Conservation (phyloP, 768 basidiomycete genomes). For the Pseudohyphozyma bogoriensis region DNA sequence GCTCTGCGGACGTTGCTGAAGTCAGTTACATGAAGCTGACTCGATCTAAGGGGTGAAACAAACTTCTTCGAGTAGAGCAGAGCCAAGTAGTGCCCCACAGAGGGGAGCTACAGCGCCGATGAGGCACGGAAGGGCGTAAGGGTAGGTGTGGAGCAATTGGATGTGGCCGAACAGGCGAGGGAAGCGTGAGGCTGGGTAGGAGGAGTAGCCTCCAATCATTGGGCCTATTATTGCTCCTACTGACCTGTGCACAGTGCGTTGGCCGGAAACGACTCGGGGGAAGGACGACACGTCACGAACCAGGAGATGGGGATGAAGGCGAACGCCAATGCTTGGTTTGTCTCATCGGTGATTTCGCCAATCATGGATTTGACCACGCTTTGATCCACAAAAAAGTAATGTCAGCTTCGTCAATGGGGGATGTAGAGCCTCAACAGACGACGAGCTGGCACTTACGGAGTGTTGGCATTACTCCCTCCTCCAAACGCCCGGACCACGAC, state of each 20-base stretch:
- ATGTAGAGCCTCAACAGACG: accelerated
- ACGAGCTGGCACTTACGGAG: background rate
- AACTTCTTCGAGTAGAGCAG: conserved; percentile 31
- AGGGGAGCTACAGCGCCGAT: conserved; percentile 27
- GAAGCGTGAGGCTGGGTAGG: conserved; percentile 23
- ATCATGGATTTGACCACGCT: conserved; percentile 25
- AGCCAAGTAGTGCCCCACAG: conserved; percentile 18
- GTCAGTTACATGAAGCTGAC: too few species aligned
- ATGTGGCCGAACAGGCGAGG: conserved; percentile 14
- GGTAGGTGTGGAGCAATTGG: background rate
- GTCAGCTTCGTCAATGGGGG: too few species aligned
- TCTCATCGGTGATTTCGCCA: conserved; percentile 30
- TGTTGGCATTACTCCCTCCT: conserved; percentile 18
- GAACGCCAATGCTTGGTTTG: conserved; percentile 31
- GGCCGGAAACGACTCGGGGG: too few species aligned
- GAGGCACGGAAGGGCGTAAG: conserved; percentile 30
- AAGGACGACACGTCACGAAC: too few species aligned
- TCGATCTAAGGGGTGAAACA: too few species aligned
- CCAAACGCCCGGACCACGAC: conserved; percentile 24
- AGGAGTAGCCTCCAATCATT: conserved; percentile 30
- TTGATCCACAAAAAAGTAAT: too few species aligned
- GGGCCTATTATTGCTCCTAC: too few species aligned
- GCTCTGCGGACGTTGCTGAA: too few species aligned
- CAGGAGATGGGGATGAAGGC: conserved; percentile 28
- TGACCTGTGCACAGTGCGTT: too few species aligned